Percentiles rank a stretch among this genome's conserved stretches.
phyloP scores from a whole-genome alignment of 2,329 filamentous ascomycete species.

The Curvularia eragrostidis region DNA sequence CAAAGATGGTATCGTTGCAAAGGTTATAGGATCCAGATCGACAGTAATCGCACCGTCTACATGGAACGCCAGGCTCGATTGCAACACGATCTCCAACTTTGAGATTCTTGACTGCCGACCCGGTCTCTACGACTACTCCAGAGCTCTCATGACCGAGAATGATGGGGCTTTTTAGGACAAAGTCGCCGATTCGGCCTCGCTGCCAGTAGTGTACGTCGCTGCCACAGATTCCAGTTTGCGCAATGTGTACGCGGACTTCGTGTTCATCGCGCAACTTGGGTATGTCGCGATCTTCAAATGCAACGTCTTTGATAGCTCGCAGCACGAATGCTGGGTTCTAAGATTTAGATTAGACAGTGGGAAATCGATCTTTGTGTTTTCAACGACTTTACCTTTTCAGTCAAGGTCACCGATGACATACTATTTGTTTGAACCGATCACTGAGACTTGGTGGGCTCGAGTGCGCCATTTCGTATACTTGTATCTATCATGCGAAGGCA shows the following conservation, averaged over 20 bases:
- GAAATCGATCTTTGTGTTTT: no score
- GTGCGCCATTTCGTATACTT: not conserved
- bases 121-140: constrained; percentile 31
- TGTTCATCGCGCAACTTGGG: constrained; percentile 41
- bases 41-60: constrained; percentile 28
- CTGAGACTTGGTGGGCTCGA: not conserved
- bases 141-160: constrained; percentile 41
- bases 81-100: constrained; percentile 38
- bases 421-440: not conserved
- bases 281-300: constrained; percentile 54
- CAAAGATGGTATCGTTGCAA: constrained; percentile 33
- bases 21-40: constrained; percentile 32
- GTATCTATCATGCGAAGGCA: not conserved
- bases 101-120: constrained; percentile 31
- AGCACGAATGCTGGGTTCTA: constrained; percentile 59
- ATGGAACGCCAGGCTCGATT: constrained; percentile 36
- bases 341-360: not conserved
- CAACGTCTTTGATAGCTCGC: constrained; percentile 53
- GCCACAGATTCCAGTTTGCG: constrained; percentile 84
- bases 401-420: not conserved
- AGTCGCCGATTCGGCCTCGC: constrained; percentile 33
- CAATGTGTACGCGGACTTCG: constrained; percentile 77
- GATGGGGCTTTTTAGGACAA: constrained; percentile 31
- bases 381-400: not conserved
- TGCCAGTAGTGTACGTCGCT: constrained; percentile 56